Conservation (phyloP, 768 basidiomycete genomes). For the Leccinum obscurum region DNA sequence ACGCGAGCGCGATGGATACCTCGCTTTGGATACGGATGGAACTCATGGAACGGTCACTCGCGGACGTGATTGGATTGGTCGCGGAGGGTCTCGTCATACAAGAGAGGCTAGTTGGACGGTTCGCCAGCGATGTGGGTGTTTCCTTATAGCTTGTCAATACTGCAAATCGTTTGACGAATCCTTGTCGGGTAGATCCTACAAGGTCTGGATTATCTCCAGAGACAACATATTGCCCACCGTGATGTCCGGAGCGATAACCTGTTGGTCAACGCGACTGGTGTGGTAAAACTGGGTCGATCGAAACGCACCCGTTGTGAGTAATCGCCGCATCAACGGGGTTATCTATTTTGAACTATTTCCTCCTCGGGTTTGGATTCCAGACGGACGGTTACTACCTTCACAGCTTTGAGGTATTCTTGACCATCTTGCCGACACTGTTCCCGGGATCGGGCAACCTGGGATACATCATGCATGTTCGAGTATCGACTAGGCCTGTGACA, state of each 20-base stretch:
- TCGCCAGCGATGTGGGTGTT: constrained; percentile 70
- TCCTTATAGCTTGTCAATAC: background rate
- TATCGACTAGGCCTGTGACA: constrained; percentile 56
- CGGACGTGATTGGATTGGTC: constrained; percentile 71
- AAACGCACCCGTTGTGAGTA: no score
- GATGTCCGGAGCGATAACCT: constrained; percentile 86
- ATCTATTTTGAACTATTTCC: constrained; percentile 66
- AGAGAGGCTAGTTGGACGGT: constrained; percentile 71
- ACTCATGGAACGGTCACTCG: constrained; percentile 85
- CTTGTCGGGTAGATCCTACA: constrained; percentile 49
- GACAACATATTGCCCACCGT: constrained; percentile 71
- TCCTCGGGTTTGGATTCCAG: constrained; percentile 71
- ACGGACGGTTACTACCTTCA: constrained; percentile 77
- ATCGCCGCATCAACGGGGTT: constrained; percentile 41
- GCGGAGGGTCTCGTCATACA: constrained; percentile 61
- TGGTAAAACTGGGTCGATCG: constrained; percentile 67
- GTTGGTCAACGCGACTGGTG: constrained; percentile 63
- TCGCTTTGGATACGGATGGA: constrained; percentile 88
- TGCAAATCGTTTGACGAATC: background rate
- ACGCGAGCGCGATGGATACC: constrained; percentile 39
- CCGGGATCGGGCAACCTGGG: constrained; percentile 72
- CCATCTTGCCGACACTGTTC: constrained; percentile 64
- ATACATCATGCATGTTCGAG: constrained; percentile 46
- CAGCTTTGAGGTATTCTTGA: constrained; percentile 78
- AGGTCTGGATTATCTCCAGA: constrained; percentile 66